Conservation (phyloP, 2,329 filamentous ascomycete genomes). For the Hypoxylon sp. region DNA sequence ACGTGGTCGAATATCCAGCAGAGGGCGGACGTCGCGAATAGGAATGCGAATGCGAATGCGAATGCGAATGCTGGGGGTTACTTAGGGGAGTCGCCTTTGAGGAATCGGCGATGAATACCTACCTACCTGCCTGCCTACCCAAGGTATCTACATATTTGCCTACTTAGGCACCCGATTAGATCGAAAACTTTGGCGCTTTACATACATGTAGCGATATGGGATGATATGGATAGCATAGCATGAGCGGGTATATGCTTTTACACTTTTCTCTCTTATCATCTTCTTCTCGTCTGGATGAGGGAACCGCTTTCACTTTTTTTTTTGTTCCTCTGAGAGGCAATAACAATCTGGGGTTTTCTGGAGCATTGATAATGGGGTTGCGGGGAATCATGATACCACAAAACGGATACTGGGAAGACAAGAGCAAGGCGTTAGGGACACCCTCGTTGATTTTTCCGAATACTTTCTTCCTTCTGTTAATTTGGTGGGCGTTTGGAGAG, state of each 20-base stretch:
- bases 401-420: neutral
- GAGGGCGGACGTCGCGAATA: conserved; percentile 38
- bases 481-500: neutral
- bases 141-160: neutral
- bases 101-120: conserved; percentile 6
- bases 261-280: neutral
- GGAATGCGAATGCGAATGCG: neutral
- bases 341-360: neutral
- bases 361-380: conserved; percentile 10
- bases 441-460: neutral
- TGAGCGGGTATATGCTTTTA: conserved; percentile 3
- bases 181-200: neutral
- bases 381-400: conserved; percentile 11
- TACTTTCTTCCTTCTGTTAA: neutral
- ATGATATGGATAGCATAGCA: neutral
- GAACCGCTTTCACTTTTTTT: neutral
- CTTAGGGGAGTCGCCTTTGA: conserved; percentile 29
- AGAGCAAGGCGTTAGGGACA: conserved; percentile 18
- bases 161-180: neutral
- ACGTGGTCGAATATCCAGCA: conserved; percentile 52
- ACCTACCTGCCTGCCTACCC: neutral
- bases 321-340: neutral
- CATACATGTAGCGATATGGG: neutral
- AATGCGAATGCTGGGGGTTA: neutral
- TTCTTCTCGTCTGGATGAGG: neutral